Evolutionary conservation across 1,284 basidiomycete genomes (phyloP), one percentile per base, ranked within the genome.

Genomic region (Pisolithus thermaeus): DNA sequence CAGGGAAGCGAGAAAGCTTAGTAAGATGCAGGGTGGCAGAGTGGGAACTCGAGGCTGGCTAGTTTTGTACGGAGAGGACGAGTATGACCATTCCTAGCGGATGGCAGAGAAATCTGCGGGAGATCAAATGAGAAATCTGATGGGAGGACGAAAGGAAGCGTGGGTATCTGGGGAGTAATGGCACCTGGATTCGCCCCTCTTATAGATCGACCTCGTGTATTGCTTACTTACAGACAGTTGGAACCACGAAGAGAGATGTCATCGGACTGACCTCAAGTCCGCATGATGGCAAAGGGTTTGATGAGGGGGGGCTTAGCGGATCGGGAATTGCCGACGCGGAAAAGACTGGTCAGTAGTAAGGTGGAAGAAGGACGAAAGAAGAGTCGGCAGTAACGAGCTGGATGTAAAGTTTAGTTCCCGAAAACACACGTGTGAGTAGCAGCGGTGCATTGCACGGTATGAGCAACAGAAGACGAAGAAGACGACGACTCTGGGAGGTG

Each of bases 71-170:
- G 38, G 18, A n/a, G 53, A 38, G 50, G 46, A 41, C 35, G 7
- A 18, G 14, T 39, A 4, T 7, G 25, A 27, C 25, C 14, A 28
- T 25, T 43, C 7, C 1, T n/a, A 8, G 23, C 42, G 11, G 23
- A 39, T 11, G 25, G 20, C 43, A 11, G 44, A 38, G 45, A n/a
- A 25, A 42, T 43, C 43, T 46, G 47, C 42, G 51, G 11, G 32
- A 49, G 43, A 51, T 51, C 37, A 18, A 14, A 52, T 46, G 47
- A 51, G 50, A 20, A 44, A 58, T 56, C 57, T 51, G 48, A 50
- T 56, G 45, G 25, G 46, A 48, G 22, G 38, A 3, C 20, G 18
- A 4, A 46, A 52, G 39, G 32, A 47, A 52, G 23, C 32, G 20
- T 36, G 20, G 30, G 47, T 39, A 18, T 39, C 38, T 18, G 39